These are phyloP conservation scores for Linnemannia exigua DNA, from an alignment of 192 early-diverging fungal species.

Conservation along the genomic window DNA sequence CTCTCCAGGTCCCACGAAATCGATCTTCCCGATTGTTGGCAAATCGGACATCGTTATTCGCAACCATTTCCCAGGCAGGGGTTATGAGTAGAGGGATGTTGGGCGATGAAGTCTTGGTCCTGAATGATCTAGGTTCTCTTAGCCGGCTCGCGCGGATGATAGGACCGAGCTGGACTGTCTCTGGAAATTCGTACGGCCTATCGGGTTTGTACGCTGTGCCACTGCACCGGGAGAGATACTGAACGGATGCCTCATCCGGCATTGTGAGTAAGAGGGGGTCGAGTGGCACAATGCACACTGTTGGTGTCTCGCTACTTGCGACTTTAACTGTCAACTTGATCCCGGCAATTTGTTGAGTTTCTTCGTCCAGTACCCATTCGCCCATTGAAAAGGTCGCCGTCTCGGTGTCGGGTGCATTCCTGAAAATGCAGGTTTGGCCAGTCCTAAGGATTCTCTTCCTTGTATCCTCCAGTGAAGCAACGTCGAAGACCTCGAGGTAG, in stretches of 20 bases:
- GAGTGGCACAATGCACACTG: conserved; percentile 29
- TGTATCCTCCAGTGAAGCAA: conserved; percentile 10
- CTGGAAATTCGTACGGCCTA: conserved; percentile 40
- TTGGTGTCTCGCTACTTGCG: conserved; percentile 9
- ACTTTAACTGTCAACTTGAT: conserved; percentile 42
- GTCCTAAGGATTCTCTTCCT: conserved; percentile 6
- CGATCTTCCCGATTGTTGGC: conserved; percentile 14
- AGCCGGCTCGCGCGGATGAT: background rate
- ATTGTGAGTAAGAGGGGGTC: conserved; percentile 32
- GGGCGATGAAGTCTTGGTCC: conserved; percentile 3
- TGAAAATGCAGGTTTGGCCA: conserved; percentile 22
- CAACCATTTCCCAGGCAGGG: conserved; percentile 2
- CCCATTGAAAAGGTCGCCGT: conserved; percentile 32
- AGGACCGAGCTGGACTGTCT: conserved; percentile 38
- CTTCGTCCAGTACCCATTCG: conserved; percentile 50
- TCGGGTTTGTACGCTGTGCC: conserved; percentile 41
- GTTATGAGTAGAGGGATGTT: background rate
- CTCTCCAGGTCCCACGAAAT: conserved; percentile 12
- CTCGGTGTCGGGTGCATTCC: conserved; percentile 11
- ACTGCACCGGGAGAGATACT: background rate
- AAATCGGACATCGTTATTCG: conserved; percentile 4
- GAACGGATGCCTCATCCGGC: background rate
- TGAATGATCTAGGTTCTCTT: conserved; percentile 12
- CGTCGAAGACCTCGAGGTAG: conserved; percentile 35
- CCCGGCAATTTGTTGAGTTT: conserved; percentile 31